Conservation (phyloP, 768 basidiomycete species). For the Auricularia heimuer region DNA sequence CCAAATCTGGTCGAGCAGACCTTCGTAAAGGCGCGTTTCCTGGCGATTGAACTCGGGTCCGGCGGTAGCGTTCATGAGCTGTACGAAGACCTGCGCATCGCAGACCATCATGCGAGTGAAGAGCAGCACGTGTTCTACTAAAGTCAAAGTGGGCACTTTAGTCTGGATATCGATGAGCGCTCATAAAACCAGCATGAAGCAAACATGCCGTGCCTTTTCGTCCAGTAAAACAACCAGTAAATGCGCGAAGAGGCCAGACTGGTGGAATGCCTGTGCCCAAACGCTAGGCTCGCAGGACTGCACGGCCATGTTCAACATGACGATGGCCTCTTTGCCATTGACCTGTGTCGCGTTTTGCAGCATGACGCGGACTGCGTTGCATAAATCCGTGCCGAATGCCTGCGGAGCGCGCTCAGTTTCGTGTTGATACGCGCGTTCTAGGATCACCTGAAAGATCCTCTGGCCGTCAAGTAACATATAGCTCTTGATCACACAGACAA, state of each 20-base stretch:
- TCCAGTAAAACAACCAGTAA: constrained; percentile 59
- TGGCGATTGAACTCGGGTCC: constrained; percentile 29
- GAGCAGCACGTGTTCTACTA: constrained; percentile 65
- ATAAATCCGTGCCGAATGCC: constrained; percentile 47
- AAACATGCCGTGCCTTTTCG: constrained; percentile 19
- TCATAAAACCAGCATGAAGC: constrained; percentile 1
- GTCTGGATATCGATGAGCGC: constrained; percentile 16
- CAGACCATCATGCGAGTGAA: constrained; percentile 64
- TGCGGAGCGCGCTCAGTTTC: constrained; percentile 18
- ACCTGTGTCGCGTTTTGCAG: constrained; percentile 39
- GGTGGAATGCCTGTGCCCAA: constrained; percentile 70
- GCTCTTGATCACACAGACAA: constrained; percentile 59
- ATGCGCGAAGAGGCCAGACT: constrained; percentile 60
- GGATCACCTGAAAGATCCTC: constrained; percentile 50
- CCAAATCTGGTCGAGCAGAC: constrained; percentile 74
- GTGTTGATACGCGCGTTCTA: not conserved
- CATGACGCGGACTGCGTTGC: constrained; percentile 44
- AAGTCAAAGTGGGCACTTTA: constrained; percentile 18
- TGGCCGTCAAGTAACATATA: constrained; percentile 67
- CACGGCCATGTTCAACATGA: constrained; percentile 46
- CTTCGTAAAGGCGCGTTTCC: constrained; percentile 52
- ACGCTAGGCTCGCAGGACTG: constrained; percentile 51
- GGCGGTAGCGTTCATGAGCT: constrained; percentile 58
- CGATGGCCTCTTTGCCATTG: constrained; percentile 58
- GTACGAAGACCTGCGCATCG: constrained; percentile 57